Evolutionary conservation across 2,329 filamentous ascomycete species (phyloP).

Genomic region (Fusarium phyllophilum): DNA sequence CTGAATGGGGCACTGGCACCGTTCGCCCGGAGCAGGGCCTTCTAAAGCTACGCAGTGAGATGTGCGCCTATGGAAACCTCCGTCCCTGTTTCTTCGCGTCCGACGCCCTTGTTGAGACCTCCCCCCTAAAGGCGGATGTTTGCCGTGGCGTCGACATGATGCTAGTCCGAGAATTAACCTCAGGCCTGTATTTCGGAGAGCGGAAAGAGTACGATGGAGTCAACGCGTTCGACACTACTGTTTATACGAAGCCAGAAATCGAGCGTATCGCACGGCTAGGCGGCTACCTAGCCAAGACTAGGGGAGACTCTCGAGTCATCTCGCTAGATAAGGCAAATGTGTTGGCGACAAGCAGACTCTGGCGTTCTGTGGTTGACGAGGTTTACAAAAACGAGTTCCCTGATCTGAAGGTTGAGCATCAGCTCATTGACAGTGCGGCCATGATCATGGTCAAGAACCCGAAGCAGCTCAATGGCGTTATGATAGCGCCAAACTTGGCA

Average conservation of each 20-base stretch:
- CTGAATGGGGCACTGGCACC: conserved; percentile 91
- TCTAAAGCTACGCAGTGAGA: conserved; percentile 90
- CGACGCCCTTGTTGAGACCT: conserved; percentile 82
- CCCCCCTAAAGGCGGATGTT: conserved; percentile 86
- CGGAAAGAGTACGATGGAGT: conserved; percentile 76
- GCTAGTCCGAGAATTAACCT: conserved; percentile 91
- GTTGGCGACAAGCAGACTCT: conserved; percentile 87
- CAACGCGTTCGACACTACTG: conserved; percentile 82
- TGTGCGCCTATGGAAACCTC: conserved; percentile 94
- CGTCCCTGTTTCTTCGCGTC: conserved; percentile 96
- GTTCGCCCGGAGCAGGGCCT: conserved; percentile 95
- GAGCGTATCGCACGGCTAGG: conserved; percentile 88
- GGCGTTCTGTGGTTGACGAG: conserved; percentile 88
- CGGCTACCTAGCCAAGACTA: conserved; percentile 80
- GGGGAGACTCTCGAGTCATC: conserved; percentile 76
- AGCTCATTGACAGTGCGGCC: conserved; percentile 95
- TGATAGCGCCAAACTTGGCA: conserved; percentile 86
- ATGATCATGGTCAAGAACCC: conserved; percentile 99
- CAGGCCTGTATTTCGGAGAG: conserved; percentile 96
- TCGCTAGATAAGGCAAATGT: conserved; percentile 97
- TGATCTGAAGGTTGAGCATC: conserved; percentile 83
- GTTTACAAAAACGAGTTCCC: conserved; percentile 91
- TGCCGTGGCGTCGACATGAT: conserved; percentile 91
- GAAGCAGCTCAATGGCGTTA: conserved; percentile 84
- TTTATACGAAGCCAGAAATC: conserved; percentile 85